phyloP scores from a whole-genome alignment of 2,329 filamentous ascomycete species.

The Colletotrichum trifolii region DNA sequence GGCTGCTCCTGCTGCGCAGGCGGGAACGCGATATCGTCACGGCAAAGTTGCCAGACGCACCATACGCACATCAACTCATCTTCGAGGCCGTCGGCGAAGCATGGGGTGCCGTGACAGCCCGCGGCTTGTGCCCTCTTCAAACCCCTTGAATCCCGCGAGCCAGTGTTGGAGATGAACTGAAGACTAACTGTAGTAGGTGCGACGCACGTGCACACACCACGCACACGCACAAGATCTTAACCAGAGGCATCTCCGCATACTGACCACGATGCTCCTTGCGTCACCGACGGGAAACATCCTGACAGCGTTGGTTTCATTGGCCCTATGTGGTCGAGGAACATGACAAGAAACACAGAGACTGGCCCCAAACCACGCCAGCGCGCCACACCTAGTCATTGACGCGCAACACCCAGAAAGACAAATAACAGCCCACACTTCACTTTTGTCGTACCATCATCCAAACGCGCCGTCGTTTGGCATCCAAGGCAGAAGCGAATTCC shows the following conservation, averaged over 20 bases:
- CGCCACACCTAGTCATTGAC: conserved; percentile 29
- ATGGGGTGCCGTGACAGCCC: background rate
- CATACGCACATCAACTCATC: background rate
- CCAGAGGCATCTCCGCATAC: conserved; percentile 8
- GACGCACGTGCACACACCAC: background rate
- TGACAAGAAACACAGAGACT: conserved; percentile 16
- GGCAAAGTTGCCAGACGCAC: background rate
- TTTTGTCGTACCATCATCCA: conserved; percentile 30
- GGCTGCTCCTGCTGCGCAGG: too few species aligned
- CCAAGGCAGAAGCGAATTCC: conserved; percentile 15
- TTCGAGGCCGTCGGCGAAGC: conserved; percentile 5
- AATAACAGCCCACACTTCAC: conserved; percentile 17
- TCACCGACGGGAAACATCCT: conserved; percentile 3
- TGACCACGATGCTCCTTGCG: conserved; percentile 3
- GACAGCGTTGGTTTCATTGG: conserved; percentile 19
- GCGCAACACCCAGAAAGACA: conserved; percentile 20
- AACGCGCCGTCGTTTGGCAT: conserved; percentile 15
- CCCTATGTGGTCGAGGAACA: conserved; percentile 12
- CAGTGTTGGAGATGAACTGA: conserved; percentile 10
- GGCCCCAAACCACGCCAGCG: conserved; percentile 21
- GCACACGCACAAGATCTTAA: background rate
- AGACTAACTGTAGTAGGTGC: background rate
- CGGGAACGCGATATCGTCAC: too few species aligned
- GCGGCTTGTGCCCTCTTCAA: conserved; percentile 14
- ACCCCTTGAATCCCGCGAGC: background rate